Evolutionary conservation across 2,329 filamentous ascomycete genomes (phyloP).

Genomic region (Arthrinium phaeospermum): DNA sequence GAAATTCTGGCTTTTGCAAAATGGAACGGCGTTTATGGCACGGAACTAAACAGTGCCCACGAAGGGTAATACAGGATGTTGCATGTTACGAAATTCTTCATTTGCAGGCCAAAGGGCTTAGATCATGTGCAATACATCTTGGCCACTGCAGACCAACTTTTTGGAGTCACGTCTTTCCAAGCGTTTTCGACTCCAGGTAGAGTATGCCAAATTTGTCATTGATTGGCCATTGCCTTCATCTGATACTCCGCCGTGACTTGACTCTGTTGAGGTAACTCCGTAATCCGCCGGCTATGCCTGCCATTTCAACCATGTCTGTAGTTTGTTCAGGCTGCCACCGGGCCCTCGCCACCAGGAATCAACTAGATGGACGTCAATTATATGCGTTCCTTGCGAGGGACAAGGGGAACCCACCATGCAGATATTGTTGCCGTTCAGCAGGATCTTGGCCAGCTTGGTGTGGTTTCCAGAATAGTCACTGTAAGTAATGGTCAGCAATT

Average conservation of each 20-base stretch:
- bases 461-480: constrained; percentile 92
- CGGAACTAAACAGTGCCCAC: not conserved
- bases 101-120: not conserved
- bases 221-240: not conserved
- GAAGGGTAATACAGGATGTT: not conserved
- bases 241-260: not conserved
- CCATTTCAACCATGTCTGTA: constrained; percentile 19
- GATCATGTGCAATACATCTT: not conserved
- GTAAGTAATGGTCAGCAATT: constrained; percentile 24
- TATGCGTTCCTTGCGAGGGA: not conserved
- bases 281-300: not conserved
- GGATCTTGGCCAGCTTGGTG: constrained; percentile 89
- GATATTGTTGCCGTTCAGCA: constrained; percentile 97
- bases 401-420: constrained; percentile 79
- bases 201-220: not conserved
- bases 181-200: not conserved
- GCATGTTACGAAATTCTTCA: not conserved
- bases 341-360: constrained; percentile 80
- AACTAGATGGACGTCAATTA: constrained; percentile 54
- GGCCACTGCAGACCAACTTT: not conserved
- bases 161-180: not conserved
- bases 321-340: constrained; percentile 45
- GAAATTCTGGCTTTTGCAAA: constrained; percentile 7
- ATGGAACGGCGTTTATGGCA: constrained; percentile 7
- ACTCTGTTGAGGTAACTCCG: not conserved